phyloP scores from a whole-genome alignment of 768 basidiomycete species.

The Boletus barrowsii region DNA sequence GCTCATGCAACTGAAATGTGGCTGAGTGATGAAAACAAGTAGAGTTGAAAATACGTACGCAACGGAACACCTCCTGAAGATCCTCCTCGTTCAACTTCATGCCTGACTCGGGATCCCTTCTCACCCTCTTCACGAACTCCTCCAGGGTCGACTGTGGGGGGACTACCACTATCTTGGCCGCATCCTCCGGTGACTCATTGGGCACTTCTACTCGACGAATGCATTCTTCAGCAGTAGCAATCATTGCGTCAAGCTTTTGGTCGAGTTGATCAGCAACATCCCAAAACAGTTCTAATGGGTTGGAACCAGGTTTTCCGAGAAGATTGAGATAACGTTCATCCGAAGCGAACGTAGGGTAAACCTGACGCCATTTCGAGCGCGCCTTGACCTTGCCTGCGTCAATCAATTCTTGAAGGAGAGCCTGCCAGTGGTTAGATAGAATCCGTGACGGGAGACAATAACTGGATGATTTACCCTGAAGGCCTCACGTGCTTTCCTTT shows the following conservation, averaged over 20 bases:
- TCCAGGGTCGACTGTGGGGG: slow-evolving; percentile 60
- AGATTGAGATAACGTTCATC: slow-evolving; percentile 85
- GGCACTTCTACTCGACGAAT: slow-evolving; percentile 43
- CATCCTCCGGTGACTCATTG: slow-evolving; percentile 31
- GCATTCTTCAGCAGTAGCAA: slow-evolving; percentile 61
- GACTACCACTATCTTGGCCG: slow-evolving; percentile 37
- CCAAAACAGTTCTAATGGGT: slow-evolving; percentile 96
- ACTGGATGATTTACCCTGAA: slow-evolving; percentile 61
- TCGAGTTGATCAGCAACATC: slow-evolving; percentile 86
- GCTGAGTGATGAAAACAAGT: slow-evolving; percentile 5
- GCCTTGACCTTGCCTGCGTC: slow-evolving; percentile 67
- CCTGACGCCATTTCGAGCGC: slow-evolving; percentile 87
- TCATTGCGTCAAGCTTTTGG: slow-evolving; percentile 78
- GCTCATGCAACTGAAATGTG: slow-evolving; percentile 59
- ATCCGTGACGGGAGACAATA: background rate
- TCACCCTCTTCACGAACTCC: slow-evolving; percentile 58
- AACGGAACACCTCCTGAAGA: slow-evolving; percentile 54
- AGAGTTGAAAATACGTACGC: slow-evolving; percentile 43
- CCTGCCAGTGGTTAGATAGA: slow-evolving; percentile 38
- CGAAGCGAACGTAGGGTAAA: slow-evolving; percentile 72
- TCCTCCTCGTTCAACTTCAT: slow-evolving; percentile 49
- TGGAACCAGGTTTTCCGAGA: slow-evolving; percentile 91
- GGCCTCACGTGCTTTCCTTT: slow-evolving; percentile 86
- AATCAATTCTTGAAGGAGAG: slow-evolving; percentile 68
- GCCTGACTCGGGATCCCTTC: slow-evolving; percentile 52